A percentile compares a stretch with the other conserved stretches of the same genome.
Conservation (phyloP, 345 rosid species). For the Conringia planisiliqua region DNA sequence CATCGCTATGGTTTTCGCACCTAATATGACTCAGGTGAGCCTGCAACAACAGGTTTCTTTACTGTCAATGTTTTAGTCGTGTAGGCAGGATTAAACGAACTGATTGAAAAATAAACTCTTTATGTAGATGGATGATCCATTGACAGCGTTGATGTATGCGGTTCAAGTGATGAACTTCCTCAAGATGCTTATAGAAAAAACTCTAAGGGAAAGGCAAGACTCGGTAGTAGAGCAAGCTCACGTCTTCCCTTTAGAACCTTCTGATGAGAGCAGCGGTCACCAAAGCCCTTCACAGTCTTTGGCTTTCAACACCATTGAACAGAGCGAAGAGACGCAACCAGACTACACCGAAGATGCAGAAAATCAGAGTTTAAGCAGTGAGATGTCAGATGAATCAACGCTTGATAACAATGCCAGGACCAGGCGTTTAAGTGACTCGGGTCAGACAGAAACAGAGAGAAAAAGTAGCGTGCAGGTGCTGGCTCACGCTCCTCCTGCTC, state of each 20-base stretch:
- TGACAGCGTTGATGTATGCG: slow-evolving; percentile 90
- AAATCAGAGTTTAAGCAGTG: slow-evolving; percentile 25
- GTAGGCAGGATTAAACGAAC: not conserved
- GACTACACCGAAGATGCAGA: slow-evolving; percentile 35
- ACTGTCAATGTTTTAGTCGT: not conserved
- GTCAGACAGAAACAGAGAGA: slow-evolving; percentile 27
- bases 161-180: slow-evolving; percentile 99
- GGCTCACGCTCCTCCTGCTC: slow-evolving; percentile 31
- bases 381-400: slow-evolving; percentile 28
- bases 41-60: not conserved
- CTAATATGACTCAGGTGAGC: slow-evolving; percentile 92
- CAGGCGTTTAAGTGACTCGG: slow-evolving; percentile 43
- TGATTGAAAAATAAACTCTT: not conserved
- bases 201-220: slow-evolving; percentile 65
- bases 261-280: slow-evolving; percentile 55
- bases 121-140: slow-evolving; percentile 93
- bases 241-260: slow-evolving; percentile 48
- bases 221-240: slow-evolving; percentile 43
- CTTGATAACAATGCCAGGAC: slow-evolving; percentile 10
- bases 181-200: slow-evolving; percentile 62
- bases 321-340: slow-evolving; percentile 43
- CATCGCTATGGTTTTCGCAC: slow-evolving; percentile 97
- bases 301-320: slow-evolving; percentile 29
- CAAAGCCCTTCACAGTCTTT: slow-evolving; percentile 46
- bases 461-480: slow-evolving; percentile 33